Evolutionary conservation across 2,329 filamentous ascomycete genomes (phyloP), one percentile per base, ranked within the genome.

Genomic region (Verruconis gallopava): DNA sequence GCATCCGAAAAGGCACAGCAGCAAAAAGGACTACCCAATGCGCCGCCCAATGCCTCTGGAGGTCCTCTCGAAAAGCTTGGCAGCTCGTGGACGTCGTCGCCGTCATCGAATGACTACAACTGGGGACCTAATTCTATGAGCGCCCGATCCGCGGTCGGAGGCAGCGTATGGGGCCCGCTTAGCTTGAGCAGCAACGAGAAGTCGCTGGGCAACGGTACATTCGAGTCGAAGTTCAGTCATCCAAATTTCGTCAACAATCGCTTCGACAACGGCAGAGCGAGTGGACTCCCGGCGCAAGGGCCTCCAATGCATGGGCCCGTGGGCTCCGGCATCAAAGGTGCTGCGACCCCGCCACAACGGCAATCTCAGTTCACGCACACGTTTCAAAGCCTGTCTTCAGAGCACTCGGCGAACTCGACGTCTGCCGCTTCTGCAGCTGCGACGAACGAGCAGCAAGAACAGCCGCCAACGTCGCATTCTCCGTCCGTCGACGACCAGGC

Each of bases 161-260:
- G 38, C 32, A 43, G 46, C 19, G 46, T 43, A 43, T 43, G 43
- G 11, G 43, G 43, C 9, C 44, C 44, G 25, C 17, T 5, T 9
- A n/a, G n/a, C n/a, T n/a, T n/a, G n/a, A n/a, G n/a, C n/a, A 36
- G 34, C 9, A 42, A 38, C 11, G 25, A 40, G 4, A 32, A 34
- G n/a, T 35, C 36, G 6, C 30, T 46, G 3, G 44, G 44, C 5
- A 46, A 46, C 28, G 44, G 44, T 12, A 46, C 44, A 12, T 46
- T 46, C 21, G 44, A 40, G n/a, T 15, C 33, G 5, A 30, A 42
- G 9, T 42, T 42, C 40, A 37, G 32, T 33, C 40, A 42, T 33
- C 30, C 11, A 20, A 19, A 18, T 42, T 42, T 35, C 30, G 19
- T 22, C 32, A 42, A 37, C 28, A 30, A 37, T 20, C 21, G 33